These are phyloP conservation scores for Fusarium algeriense DNA, from an alignment of 2,329 filamentous ascomycete species.

Conservation along the genomic window DNA sequence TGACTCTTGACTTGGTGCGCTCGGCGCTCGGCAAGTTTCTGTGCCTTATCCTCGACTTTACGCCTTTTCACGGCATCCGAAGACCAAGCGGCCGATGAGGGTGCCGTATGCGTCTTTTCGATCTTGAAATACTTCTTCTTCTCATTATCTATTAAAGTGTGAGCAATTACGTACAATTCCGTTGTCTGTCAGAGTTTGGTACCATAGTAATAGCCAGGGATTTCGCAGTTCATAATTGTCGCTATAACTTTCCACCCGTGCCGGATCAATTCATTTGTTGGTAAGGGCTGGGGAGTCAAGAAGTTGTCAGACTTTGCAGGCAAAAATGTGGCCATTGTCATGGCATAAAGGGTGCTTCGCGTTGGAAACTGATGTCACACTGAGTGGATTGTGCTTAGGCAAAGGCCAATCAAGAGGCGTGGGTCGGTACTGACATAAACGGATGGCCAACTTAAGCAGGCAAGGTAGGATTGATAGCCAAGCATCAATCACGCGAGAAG, in stretches of 20 bases:
- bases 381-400: neutral
- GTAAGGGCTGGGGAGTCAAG: neutral
- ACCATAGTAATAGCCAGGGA: constrained; percentile 70
- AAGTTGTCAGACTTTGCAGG: neutral
- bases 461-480: neutral
- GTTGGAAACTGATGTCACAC: neutral
- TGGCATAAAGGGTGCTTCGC: neutral
- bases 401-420: neutral
- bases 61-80: constrained; percentile 69
- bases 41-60: constrained; percentile 57
- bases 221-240: constrained; percentile 52
- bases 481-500: neutral
- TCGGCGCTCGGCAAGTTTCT: constrained; percentile 44
- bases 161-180: neutral
- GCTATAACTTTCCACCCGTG: neutral
- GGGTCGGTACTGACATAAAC: neutral
- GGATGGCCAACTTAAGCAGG: neutral
- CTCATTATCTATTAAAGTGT: constrained; percentile 57
- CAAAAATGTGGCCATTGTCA: neutral
- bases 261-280: neutral
- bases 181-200: neutral
- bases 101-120: constrained; percentile 67
- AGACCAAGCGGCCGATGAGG: constrained; percentile 65
- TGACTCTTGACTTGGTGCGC: constrained; percentile 52
- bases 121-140: constrained; percentile 78